These are phyloP conservation scores for Cnidoscolus chayamansa DNA, from an alignment of 441 rosid genomes.

Conservation along the genomic window DNA sequence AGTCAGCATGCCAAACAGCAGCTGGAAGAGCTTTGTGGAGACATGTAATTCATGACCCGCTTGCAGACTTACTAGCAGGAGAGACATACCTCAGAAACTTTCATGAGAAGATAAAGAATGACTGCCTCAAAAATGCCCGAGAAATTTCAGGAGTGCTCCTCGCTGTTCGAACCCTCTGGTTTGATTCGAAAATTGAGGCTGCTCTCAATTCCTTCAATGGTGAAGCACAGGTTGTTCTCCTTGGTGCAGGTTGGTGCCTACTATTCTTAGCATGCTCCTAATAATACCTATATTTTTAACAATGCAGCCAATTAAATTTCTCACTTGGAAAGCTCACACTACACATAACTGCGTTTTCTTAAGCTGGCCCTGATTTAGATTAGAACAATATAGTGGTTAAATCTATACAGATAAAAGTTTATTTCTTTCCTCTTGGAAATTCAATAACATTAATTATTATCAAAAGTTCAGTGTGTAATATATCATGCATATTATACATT, in stretches of 20 bases:
- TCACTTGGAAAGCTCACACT: not conserved
- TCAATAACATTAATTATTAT: conserved; percentile 14
- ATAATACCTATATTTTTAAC: not conserved
- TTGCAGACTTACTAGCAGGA: conserved; percentile 78
- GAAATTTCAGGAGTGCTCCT: conserved; percentile 82
- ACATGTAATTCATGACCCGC: conserved; percentile 65
- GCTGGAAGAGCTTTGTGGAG: conserved; percentile 94
- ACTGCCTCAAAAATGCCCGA: conserved; percentile 56
- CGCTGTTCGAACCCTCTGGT: conserved; percentile 86
- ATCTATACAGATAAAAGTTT: not conserved
- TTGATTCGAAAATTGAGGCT: conserved; percentile 74
- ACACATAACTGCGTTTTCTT: not conserved
- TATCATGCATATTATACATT: conserved; percentile 10
- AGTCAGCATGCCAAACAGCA: conserved; percentile 81
- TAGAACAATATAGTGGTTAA: not conserved
- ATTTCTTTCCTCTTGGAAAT: not conserved
- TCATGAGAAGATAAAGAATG: conserved; percentile 70
- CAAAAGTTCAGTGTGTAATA: not conserved
- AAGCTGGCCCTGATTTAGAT: not conserved
- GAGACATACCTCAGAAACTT: conserved; percentile 64
- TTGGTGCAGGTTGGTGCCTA: conserved; percentile 80
- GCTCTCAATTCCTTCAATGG: conserved; percentile 51
- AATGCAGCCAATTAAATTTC: not conserved
- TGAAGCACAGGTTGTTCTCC: conserved; percentile 73
- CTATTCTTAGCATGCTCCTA: conserved; percentile 10